Base-by-base conservation (phyloP, 768 basidiomycete species). In the Gelatoporia subvermispora region DNA sequence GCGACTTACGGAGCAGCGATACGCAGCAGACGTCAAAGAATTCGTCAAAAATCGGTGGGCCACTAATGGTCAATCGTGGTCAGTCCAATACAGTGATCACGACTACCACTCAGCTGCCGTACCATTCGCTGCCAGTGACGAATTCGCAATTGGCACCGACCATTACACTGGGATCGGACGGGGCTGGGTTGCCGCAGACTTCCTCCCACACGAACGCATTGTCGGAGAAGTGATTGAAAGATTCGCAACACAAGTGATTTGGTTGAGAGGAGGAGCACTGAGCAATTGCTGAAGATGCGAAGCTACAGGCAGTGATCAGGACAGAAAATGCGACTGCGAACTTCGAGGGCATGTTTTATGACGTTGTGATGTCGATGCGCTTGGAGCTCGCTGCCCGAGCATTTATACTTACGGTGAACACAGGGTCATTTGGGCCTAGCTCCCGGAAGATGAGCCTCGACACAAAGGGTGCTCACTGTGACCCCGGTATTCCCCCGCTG, bases 121-220 rank as follows among this genome's bases (percentile, higher is more conserved):
- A 15, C 22, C 21, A 24, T 8, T 17, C 21, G 25, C 42, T n/a
- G 16, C 22, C 42, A 21, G 22, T 15, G 24, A 22, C 22, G 31
- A 9, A 16, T 17, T 39, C 45, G 24, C 45, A 47, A n/a, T 36
- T 36, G 35, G 35, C 20, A 20, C 18, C 45, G n/a, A 24, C 23
- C 23, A 38, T 13, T 8, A 47, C 17, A 39, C 45, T 47, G 28
- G 31, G 13, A 36, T 47, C 45, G 18, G 35, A 5, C 13, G 28
- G 45, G 18, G 38, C 45, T 4, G 35, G 15, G 8, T 11, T 36
- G 2, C 45, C 45, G 45, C 45, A 47, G 13, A 23, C 45, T 15
- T 47, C 38, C 21, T 47, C 25, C 35, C 35, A 39, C 16, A 47
- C 45, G 15, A 37, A 37, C 24, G 35, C 45, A 24, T 38, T 38